Evolutionary conservation across 2,329 filamentous ascomycete genomes (phyloP), one percentile per base, ranked within the genome.

Genomic region (Colletotrichum euphorbiae): DNA sequence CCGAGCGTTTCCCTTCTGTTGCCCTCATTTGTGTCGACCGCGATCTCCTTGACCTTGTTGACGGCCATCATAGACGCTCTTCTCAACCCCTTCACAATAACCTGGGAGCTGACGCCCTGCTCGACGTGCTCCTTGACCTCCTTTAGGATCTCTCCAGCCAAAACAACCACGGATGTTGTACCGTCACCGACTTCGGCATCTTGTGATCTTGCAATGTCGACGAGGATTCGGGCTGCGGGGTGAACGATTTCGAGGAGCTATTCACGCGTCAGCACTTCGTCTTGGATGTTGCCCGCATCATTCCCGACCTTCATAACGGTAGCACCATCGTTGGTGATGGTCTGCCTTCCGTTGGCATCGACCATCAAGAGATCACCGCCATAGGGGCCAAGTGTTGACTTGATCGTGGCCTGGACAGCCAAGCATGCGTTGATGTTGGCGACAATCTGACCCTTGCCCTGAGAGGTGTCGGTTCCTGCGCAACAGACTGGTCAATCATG

Each of bases 351-450:
- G 85, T 98, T 98, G 80, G 90, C 91, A 81, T 98, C 96, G 64
- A 98, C 95, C 83, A 99, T 91, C 79, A 99, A 87, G 79, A 98
- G 84, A 83, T 99, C 96, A 77, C 96, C 96, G 78, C 96, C 96
- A 82, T 98, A 99, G 38, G 96, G 96, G 45, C 96, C 96, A 40
- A 99, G 87, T 19, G 96, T 99, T 76, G 92, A 93, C 84, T 97
- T 97, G 84, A 99, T 95, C 69, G 95, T 98, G 57, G 91, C 88
- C 83, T 99, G 96, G 45, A 99, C 94, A 24, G 96, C 95, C 75
- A 98, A 86, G 81, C 96, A 99, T 73, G 96, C 96, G 84, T 97
- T 98, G 84, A 99, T 98, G 82, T 99, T 99, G 75, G 95, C 97
- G 76, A 99, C 83, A 76, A 99, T 91, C 83, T 99, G 96, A 62